Conservation (phyloP, 495 filamentous ascomycete genomes). For the Xylaria curta region DNA sequence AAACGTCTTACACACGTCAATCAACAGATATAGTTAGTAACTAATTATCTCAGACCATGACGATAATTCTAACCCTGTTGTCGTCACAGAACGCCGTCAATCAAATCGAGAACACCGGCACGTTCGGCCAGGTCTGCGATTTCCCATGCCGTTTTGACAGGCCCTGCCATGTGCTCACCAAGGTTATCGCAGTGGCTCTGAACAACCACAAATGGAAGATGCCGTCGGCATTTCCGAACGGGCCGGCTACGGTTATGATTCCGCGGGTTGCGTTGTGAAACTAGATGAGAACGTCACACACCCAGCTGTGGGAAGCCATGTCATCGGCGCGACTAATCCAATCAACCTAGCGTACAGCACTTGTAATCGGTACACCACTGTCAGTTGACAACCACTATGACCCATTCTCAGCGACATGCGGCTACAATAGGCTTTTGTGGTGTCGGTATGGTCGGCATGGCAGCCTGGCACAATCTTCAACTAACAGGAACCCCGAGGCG, state of each 20-base stretch:
- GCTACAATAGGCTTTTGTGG: background rate
- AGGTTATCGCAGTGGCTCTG: background rate
- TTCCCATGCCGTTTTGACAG: background rate
- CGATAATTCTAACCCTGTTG: background rate
- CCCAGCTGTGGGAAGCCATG: background rate
- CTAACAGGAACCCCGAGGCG: background rate
- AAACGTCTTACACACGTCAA: background rate
- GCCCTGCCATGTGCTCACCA: background rate
- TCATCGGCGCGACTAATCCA: background rate
- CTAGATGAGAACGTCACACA: background rate
- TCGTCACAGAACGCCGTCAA: background rate
- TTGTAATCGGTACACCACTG: too few relatives aligned
- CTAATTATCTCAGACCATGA: background rate
- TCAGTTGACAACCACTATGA: background rate
- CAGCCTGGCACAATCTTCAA: background rate
- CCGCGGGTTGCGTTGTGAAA: background rate
- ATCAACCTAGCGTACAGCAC: background rate
- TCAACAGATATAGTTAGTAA: background rate
- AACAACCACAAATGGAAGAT: background rate
- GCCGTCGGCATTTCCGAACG: background rate
- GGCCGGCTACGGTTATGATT: background rate
- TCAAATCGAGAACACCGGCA: background rate
- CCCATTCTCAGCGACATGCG: background rate
- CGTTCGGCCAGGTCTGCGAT: background rate
- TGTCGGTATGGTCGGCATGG: background rate